Conservation (phyloP, 1,284 basidiomycete species). For the Mycena sp. region DNA sequence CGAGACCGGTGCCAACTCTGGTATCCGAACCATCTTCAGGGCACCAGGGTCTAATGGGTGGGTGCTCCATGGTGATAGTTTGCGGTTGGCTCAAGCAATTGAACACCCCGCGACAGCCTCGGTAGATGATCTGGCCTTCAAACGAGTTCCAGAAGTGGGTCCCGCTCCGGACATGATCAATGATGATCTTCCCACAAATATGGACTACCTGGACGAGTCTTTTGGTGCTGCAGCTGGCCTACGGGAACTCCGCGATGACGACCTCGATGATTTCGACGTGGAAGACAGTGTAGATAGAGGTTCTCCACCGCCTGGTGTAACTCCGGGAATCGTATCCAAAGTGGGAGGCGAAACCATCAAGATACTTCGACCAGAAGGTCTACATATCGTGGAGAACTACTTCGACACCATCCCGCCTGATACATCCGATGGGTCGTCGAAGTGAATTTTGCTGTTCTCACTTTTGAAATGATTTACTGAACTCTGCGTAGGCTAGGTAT, state of each 20-base stretch:
- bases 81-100: neutral
- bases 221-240: conserved; percentile 82
- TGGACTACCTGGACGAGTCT: conserved; percentile 87
- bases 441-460: conserved; percentile 48
- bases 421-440: conserved; percentile 49
- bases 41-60: conserved; percentile 34
- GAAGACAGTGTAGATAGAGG: conserved; percentile 47
- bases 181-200: conserved; percentile 91
- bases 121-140: conserved; percentile 88
- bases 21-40: conserved; percentile 41
- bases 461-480: conserved; percentile 10
- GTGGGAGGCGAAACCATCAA: conserved; percentile 88
- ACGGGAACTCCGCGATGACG: conserved; percentile 73
- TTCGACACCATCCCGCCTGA: conserved; percentile 76
- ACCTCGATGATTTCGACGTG: conserved; percentile 72
- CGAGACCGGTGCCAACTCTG: conserved; percentile 45
- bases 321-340: conserved; percentile 63
- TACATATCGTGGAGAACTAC: conserved; percentile 75
- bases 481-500: conserved; percentile 52
- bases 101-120: conserved; percentile 59
- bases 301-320: conserved; percentile 32
- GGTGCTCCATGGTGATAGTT: conserved; percentile 32
- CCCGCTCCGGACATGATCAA: conserved; percentile 87
- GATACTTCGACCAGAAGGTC: conserved; percentile 68
- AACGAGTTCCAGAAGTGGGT: conserved; percentile 74